phyloP scores from a whole-genome alignment of 495 filamentous ascomycete species.

The Podospora comata region DNA sequence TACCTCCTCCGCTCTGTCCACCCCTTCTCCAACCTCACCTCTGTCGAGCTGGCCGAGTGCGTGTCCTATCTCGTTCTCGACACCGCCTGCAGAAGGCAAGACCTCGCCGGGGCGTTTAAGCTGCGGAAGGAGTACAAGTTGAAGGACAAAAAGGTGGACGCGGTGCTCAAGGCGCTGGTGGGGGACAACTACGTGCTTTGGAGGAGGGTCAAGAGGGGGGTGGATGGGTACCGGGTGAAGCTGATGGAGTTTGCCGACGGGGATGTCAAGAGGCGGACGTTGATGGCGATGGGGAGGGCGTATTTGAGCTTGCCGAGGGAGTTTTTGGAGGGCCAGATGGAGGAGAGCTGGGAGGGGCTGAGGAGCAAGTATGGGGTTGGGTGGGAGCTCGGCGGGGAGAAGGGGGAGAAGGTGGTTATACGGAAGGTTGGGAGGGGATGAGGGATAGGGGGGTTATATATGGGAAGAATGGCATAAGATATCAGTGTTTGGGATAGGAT shows the following conservation, averaged over 20 bases:
- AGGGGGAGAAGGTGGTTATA: conserved; percentile 63
- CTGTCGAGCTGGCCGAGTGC: conserved; percentile 70
- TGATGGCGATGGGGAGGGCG: conserved; percentile 78
- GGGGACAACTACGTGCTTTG: conserved; percentile 81
- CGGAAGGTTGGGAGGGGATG: conserved; percentile 40
- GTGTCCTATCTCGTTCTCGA: conserved; percentile 80
- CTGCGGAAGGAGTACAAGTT: conserved; percentile 55
- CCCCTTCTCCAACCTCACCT: conserved; percentile 57
- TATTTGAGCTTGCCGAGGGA: conserved; percentile 70
- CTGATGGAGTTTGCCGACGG: conserved; percentile 79
- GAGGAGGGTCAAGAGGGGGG: conserved; percentile 63
- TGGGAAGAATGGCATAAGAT: neutral
- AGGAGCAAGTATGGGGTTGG: conserved; percentile 63
- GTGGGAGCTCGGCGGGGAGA: conserved; percentile 69
- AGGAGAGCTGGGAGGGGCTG: conserved; percentile 64
- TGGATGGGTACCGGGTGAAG: conserved; percentile 71
- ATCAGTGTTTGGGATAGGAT: neutral
- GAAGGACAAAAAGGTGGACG: conserved; percentile 59
- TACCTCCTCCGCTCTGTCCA: conserved; percentile 74
- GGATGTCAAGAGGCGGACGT: conserved; percentile 62
- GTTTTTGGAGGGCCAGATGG: conserved; percentile 62
- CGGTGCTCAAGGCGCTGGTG: conserved; percentile 65
- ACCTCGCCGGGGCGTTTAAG: conserved; percentile 70
- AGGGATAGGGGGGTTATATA: neutral
- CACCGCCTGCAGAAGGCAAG: conserved; percentile 76